These are phyloP conservation scores for Phaeosphaeria sp. DNA, from an alignment of 2,329 filamentous ascomycete species.

Conservation along the genomic window DNA sequence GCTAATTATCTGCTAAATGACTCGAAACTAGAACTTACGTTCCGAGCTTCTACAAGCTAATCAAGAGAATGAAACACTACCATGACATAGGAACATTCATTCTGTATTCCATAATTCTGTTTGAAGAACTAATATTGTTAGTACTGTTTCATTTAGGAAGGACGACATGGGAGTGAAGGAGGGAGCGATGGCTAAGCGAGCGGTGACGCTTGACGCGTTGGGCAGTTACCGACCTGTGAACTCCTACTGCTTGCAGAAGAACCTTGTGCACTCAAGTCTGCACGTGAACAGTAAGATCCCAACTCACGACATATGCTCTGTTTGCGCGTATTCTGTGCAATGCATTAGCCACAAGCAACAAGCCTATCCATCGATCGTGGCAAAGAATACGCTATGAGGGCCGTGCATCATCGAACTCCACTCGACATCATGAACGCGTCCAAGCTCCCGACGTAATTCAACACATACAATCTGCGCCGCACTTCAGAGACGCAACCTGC, in stretches of 20 bases:
- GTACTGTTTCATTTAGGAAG: too few species aligned
- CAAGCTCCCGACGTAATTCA: not conserved
- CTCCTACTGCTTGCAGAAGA: not conserved
- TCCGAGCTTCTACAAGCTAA: too few species aligned
- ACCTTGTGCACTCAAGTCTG: not conserved
- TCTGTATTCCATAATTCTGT: too few species aligned
- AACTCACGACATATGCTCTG: not conserved
- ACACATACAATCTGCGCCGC: not conserved
- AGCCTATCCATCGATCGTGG: slow-evolving; percentile 4
- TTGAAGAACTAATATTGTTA: too few species aligned
- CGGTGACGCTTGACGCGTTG: not conserved
- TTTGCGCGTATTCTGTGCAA: not conserved
- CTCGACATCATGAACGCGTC: slow-evolving; percentile 12
- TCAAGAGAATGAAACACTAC: too few species aligned
- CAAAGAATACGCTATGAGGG: slow-evolving; percentile 6
- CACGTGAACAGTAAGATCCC: too few species aligned
- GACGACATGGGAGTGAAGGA: not conserved
- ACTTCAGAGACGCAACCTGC: not conserved
- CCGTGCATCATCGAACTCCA: slow-evolving; percentile 4
- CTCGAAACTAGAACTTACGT: too few species aligned
- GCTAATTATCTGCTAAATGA: too few species aligned
- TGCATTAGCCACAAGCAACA: not conserved
- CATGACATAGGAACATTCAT: too few species aligned
- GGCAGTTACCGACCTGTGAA: not conserved
- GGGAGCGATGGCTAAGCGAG: not conserved